Evolutionary conservation across 208 protist genomes (phyloP), one percentile per base, ranked within the genome.

Genomic region (Leishmania braziliensis): DNA sequence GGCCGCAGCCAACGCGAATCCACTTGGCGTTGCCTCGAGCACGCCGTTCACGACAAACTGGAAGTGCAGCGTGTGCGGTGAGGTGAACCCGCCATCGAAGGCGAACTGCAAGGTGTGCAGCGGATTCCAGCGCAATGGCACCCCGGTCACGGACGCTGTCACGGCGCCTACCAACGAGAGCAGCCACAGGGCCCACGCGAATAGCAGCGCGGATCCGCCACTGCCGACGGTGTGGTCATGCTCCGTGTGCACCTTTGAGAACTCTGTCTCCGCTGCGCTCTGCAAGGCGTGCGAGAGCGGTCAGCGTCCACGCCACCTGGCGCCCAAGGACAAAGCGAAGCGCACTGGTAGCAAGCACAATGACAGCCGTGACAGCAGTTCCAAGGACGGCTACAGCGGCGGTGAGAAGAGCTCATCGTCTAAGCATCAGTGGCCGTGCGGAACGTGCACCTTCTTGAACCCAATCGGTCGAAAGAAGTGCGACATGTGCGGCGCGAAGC

Each of bases 231-330:
- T 80, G 62, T 97, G 93, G 92, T 75, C 74, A 46, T 97, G 93
- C 86, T 90, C 91, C 5, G 92, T 95, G 23, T 97, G 93, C 77
- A 97, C 92, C 20, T 86, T 95, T 29, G 89, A 97, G 71, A 97
- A 97, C 82, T 50, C 84, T 14, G 73, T 90, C 46, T 75, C 75
- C 2, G 78, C 48, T 48, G 89, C 89, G 54, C 72, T 94, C 33
- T 97, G 93, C 85, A 79, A 73, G 73, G 91, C 90, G n/a, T 97
- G 93, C 73, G 78, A 92, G 58, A 94, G 89, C 62, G 93, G 93
- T 43, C 91, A 95, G 86, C 88, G 93, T 20, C 93, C 93, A 16
- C 83, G 90, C 74, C 84, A 90, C 75, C 80, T 84, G n/a, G 82
- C 79, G 10, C 86, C 78, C 20, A 76, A 54, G 18, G 78, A 76